A percentile compares a stretch with the other conserved stretches of the same genome.
Evolutionary conservation across 2,329 filamentous ascomycete species (phyloP).

Genomic region (Fusarium tanahbumbuense): DNA sequence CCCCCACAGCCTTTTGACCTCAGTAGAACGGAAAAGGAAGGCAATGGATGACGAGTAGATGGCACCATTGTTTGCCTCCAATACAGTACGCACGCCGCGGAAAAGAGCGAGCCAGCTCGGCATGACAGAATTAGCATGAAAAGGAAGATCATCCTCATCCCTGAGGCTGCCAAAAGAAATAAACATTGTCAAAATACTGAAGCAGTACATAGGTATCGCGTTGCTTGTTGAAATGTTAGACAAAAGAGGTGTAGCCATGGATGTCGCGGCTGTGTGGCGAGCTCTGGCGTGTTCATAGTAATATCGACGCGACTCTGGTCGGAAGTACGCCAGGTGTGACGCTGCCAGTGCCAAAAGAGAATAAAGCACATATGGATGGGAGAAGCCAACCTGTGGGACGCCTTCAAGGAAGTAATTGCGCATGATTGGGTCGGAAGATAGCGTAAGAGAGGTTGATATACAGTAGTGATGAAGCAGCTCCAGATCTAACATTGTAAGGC

Average conservation of each 20-base stretch:
- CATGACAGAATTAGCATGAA: neutral
- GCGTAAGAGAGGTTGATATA: neutral
- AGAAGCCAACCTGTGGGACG: neutral
- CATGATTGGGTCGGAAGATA: neutral
- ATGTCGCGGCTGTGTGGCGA: neutral
- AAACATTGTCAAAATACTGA: constrained; percentile 1
- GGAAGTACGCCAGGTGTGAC: neutral
- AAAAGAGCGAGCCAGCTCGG: neutral
- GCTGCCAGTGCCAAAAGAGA: neutral
- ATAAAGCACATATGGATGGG: neutral
- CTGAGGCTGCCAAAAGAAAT: neutral
- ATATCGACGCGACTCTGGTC: constrained; percentile 1
- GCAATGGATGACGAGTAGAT: neutral
- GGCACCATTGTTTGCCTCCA: neutral
- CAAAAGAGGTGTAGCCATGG: neutral
- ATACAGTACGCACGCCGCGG: neutral
- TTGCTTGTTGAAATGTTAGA: neutral
- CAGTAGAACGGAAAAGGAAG: neutral
- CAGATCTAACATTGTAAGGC: neutral
- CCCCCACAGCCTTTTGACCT: neutral
- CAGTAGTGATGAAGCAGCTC: constrained; percentile 3
- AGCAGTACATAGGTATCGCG: neutral
- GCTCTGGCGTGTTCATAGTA: neutral
- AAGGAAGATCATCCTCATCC: neutral
- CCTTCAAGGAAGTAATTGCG: neutral